Evolutionary conservation across 2,329 filamentous ascomycete species (phyloP).

Genomic region (Pyricularia pennisetigena): DNA sequence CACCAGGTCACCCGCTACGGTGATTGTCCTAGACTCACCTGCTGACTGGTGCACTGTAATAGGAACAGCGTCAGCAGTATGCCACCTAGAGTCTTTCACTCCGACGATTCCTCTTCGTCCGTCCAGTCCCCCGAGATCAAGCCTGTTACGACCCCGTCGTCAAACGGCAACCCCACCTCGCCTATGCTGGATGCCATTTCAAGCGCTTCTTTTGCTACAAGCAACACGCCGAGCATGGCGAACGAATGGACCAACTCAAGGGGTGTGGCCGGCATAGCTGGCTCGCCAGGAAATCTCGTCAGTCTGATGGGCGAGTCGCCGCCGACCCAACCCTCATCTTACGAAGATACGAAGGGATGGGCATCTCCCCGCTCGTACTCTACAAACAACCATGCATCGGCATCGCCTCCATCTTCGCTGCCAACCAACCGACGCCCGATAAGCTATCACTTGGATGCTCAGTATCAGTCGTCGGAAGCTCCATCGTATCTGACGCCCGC

Average conservation of each 20-base stretch:
- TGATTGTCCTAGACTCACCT: neutral
- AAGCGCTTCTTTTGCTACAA: slow-evolving; percentile 36
- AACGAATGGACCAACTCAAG: slow-evolving; percentile 22
- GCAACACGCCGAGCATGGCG: slow-evolving; percentile 34
- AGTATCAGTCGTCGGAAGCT: slow-evolving; percentile 30
- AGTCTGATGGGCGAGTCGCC: slow-evolving; percentile 41
- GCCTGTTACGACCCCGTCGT: slow-evolving; percentile 24
- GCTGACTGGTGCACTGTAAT: neutral
- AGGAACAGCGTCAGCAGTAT: slow-evolving; percentile 1
- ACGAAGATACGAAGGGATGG: slow-evolving; percentile 37
- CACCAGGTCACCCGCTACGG: neutral
- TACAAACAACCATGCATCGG: slow-evolving; percentile 33
- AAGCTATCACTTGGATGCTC: slow-evolving; percentile 43
- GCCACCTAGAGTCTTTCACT: slow-evolving; percentile 20
- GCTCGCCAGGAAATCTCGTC: slow-evolving; percentile 44
- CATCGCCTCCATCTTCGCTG: slow-evolving; percentile 25
- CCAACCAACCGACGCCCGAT: slow-evolving; percentile 32
- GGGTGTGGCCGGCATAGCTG: slow-evolving; percentile 27
- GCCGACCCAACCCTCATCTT: slow-evolving; percentile 41
- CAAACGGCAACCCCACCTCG: slow-evolving; percentile 33
- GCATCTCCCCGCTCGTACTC: slow-evolving; percentile 34
- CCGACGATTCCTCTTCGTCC: slow-evolving; percentile 31
- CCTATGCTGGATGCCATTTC: slow-evolving; percentile 39
- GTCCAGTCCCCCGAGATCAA: slow-evolving; percentile 35
- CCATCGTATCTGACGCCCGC: slow-evolving; percentile 25